A percentile compares a stretch with the other conserved stretches of the same genome.
Conservation (phyloP, 1,284 basidiomycete species). For the Rhodotorula sp. region DNA sequence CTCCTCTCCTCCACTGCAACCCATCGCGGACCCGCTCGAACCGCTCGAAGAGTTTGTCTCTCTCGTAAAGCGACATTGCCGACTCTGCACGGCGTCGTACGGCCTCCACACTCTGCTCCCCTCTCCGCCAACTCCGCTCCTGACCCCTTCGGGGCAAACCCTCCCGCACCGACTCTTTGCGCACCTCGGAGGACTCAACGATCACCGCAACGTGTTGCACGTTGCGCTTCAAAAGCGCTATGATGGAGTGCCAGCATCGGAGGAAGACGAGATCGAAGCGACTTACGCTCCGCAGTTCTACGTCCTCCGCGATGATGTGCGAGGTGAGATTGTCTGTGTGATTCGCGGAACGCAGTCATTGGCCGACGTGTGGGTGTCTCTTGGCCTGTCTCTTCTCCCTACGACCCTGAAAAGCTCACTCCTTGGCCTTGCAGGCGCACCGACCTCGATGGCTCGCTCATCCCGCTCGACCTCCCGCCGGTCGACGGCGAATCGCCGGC, state of each 20-base stretch:
- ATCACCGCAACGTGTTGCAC: constrained; percentile 31
- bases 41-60: constrained; percentile 14
- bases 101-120: constrained; percentile 35
- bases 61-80: constrained; percentile 22
- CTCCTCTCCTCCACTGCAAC: constrained; percentile 15
- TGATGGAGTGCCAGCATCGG: not conserved
- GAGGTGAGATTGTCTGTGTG: constrained; percentile 32
- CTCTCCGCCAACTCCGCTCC: constrained; percentile 26
- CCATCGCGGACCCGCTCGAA: constrained; percentile 7
- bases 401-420: not conserved
- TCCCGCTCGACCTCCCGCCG: constrained; percentile 9
- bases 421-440: constrained; percentile 12
- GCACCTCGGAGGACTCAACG: constrained; percentile 33
- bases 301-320: constrained; percentile 31
- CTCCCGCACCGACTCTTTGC: constrained; percentile 34
- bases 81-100: constrained; percentile 38
- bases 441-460: constrained; percentile 34
- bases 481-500: not conserved
- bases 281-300: constrained; percentile 36
- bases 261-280: not conserved
- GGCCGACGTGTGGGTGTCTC: constrained; percentile 29
- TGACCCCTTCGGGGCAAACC: constrained; percentile 31
- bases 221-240: constrained; percentile 36
- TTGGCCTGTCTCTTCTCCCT: not conserved
- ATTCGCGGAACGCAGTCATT: constrained; percentile 35